Conservation (phyloP, 2,329 filamentous ascomycete genomes). For the Arthrobotrys sinensis region DNA sequence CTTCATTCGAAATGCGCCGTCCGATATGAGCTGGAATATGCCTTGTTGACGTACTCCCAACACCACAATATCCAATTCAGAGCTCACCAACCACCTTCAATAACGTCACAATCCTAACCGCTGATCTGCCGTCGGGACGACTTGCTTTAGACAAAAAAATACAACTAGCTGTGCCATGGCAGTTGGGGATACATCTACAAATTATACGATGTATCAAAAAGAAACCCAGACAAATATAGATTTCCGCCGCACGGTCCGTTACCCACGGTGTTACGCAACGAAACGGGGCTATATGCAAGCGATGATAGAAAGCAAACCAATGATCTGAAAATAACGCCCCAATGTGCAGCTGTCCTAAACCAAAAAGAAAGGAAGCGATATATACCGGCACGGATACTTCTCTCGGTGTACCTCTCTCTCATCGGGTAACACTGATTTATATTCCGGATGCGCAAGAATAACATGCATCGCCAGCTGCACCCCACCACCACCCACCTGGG, state of each 20-base stretch:
- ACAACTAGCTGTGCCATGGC: conserved; percentile 10
- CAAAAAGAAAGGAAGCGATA: conserved; percentile 9
- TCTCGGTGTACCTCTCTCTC: not conserved
- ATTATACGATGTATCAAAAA: not conserved
- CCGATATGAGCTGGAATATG: conserved; percentile 36
- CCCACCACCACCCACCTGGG: conserved; percentile 1
- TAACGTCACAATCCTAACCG: conserved; percentile 1
- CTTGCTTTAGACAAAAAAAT: not conserved
- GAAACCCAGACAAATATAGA: conserved; percentile 5
- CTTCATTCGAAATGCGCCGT: not conserved
- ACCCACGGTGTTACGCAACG: conserved; percentile 41
- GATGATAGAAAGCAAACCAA: not conserved
- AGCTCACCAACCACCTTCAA: conserved; percentile 11
- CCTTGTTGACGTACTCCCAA: conserved; percentile 48
- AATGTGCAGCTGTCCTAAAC: not conserved
- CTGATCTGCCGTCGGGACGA: conserved; percentile 23
- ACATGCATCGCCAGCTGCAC: not conserved
- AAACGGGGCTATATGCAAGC: conserved; percentile 40
- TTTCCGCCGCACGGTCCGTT: not conserved
- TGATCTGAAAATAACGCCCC: conserved; percentile 36
- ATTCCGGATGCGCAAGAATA: conserved; percentile 12
- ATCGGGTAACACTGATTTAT: not conserved
- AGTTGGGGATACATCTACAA: not conserved
- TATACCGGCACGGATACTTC: conserved; percentile 30
- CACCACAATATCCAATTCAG: not conserved